These are phyloP conservation scores for Passiflora organensis DNA, from an alignment of 345 rosid species.

Conservation along the genomic window DNA sequence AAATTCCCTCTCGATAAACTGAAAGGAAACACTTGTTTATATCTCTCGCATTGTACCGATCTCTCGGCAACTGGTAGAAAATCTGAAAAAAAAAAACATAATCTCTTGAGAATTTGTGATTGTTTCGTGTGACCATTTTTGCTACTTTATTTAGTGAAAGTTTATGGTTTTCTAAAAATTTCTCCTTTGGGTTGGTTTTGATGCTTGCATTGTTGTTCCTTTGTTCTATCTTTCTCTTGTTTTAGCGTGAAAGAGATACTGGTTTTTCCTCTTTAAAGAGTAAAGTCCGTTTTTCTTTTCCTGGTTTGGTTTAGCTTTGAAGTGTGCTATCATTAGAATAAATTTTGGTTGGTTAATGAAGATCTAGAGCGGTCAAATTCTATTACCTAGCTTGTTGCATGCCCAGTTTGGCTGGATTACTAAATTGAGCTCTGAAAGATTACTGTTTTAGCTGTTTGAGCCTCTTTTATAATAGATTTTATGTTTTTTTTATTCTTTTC, in stretches of 20 bases:
- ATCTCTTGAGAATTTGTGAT: not conserved
- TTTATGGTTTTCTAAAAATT: not conserved
- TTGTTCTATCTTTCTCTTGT: constrained; percentile 10
- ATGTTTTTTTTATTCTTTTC: not conserved
- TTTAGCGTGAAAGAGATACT: too few species aligned
- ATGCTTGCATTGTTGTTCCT: constrained; percentile 34
- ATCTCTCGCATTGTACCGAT: constrained; percentile 13
- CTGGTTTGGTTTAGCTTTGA: too few species aligned
- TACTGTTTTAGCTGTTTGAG: not conserved
- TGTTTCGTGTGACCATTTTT: not conserved
- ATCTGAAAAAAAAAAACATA: not conserved
- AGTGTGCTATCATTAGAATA: not conserved
- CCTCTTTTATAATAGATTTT: not conserved
- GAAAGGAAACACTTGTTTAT: not conserved
- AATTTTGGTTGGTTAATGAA: constrained; percentile 11
- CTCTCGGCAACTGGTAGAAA: constrained; percentile 1
- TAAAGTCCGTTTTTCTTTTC: too few species aligned
- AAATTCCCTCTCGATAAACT: not conserved
- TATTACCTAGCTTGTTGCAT: not conserved
- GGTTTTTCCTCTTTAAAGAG: too few species aligned
- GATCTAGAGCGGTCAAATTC: constrained; percentile 28
- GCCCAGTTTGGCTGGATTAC: not conserved
- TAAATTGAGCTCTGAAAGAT: too few species aligned
- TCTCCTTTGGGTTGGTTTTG: constrained; percentile 4
- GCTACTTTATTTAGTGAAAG: not conserved